Evolutionary conservation across 129 eudicot genomes (phyloP).

Genomic region (Apium graveolens): DNA sequence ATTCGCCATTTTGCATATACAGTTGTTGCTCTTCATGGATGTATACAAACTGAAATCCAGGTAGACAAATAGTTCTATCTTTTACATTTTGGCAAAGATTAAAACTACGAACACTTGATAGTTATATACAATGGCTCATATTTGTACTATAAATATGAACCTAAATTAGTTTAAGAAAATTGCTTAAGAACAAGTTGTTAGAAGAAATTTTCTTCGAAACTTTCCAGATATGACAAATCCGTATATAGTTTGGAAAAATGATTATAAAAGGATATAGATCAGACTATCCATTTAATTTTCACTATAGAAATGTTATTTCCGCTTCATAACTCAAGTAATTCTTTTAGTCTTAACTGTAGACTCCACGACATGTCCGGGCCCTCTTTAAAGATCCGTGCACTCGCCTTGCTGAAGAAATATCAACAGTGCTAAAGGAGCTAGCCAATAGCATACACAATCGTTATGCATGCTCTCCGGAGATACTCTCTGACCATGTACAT

Average conservation of each 20-base stretch:
- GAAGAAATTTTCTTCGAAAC: neutral
- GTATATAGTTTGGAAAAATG: neutral
- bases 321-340: neutral
- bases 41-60: no score
- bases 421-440: no score
- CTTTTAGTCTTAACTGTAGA: conserved; percentile 26
- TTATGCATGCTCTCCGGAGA: conserved; percentile 66
- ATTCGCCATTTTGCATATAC: conserved; percentile 91
- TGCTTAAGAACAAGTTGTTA: neutral
- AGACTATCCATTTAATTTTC: neutral
- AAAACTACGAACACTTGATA: neutral
- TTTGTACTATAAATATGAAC: neutral
- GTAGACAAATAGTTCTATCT: conserved; percentile 18
- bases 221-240: neutral
- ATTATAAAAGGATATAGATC: neutral
- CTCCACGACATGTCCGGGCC: conserved; percentile 66
- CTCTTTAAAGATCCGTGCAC: conserved; percentile 84
- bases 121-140: no score
- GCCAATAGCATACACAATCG: conserved; percentile 66
- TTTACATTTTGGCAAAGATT: neutral
- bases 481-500: conserved; percentile 63
- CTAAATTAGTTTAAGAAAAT: neutral
- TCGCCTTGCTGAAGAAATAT: no score
- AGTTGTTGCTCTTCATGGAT: conserved; percentile 86
- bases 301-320: neutral